Percentiles rank a stretch among this genome's conserved stretches.
Evolutionary conservation across 495 filamentous ascomycete species (phyloP).

Genomic region (Aspergillus indologenus): DNA sequence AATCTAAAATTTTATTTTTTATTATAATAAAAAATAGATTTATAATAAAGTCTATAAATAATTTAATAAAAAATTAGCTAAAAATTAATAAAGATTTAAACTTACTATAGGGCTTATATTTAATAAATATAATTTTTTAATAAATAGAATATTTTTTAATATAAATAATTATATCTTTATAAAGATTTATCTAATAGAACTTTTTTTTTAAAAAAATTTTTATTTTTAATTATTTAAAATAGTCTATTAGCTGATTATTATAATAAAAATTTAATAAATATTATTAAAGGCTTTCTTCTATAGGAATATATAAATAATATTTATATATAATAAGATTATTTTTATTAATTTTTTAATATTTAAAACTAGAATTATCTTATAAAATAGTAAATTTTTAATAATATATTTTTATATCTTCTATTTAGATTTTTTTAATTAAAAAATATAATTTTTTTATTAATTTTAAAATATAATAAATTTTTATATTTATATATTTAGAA

Average conservation of each 20-base stretch:
- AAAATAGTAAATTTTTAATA: constrained; percentile 3
- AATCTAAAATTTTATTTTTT: constrained; percentile 2
- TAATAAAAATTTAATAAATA: not conserved
- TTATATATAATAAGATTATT: not conserved
- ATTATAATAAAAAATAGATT: not conserved
- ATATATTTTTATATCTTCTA: not conserved
- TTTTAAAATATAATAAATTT: not conserved
- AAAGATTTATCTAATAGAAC: constrained; percentile 10
- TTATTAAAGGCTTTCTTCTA: not conserved
- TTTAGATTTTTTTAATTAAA: constrained; percentile 1
- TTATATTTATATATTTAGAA: constrained; percentile 1
- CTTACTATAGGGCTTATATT: not conserved
- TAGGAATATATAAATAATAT: not conserved
- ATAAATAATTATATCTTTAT: constrained; percentile 8
- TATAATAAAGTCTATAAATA: not conserved
- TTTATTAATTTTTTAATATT: not conserved
- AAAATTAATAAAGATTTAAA: not conserved
- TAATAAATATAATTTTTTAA: not conserved
- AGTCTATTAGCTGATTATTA: not conserved
- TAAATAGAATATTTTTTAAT: not conserved
- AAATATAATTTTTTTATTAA: constrained; percentile 3
- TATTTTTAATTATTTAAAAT: constrained; percentile 4
- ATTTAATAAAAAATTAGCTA: not conserved
- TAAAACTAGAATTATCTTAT: not conserved
- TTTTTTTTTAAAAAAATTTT: constrained; percentile 9